Base-by-base conservation (phyloP, 805 yeast species). In the Nakazawaea molendinolei region DNA sequence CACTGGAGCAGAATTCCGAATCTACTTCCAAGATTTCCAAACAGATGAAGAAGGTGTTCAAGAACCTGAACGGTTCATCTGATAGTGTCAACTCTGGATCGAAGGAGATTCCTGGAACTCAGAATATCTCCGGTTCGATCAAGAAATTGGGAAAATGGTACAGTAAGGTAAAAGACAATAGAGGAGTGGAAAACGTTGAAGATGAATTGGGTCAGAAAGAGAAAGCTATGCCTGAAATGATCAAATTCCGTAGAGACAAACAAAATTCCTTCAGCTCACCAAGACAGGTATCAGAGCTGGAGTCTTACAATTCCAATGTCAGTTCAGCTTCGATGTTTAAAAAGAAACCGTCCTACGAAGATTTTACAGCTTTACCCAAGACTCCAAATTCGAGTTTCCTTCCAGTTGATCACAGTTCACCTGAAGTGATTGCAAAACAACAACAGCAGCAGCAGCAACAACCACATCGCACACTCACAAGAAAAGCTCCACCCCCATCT, bases 71-170 rank as follows among this genome's bases (percentile, higher is more conserved):
- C 55, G 18, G 41, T 44, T 18, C 53, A 49, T 8, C 48, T 50
- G 9, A 53, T 43, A 30, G 58, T 50, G 19, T 45, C 52, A 36
- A 38, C 51, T 44, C 54, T 47, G 44, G 30, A 33, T 40, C 13
- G 21, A 48, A 27, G 41, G 28, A 27, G 22, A 33, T 22, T 12
- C 36, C 42, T 18, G 43, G 44, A 28, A 23, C 23, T 5, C 38
- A 34, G n/a, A 44, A 63, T 3, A 51, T 71, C 12, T 50, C 70
- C 4, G 58, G 55, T 29, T 68, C 85, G 0, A 56, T 79, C 31
- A 70, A 66, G 40, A 81, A 75, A 47, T 53, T 83, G 6, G 84
- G 83, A 1, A 77, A 71, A 43, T 79, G 90, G 86, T 82, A 82
- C 36, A 74, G 67, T 23, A 70, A 70, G 38, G 71, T 63, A 16